These are phyloP conservation scores for Tilletia indica DNA, from an alignment of 1,284 basidiomycete species.

Conservation along the genomic window DNA sequence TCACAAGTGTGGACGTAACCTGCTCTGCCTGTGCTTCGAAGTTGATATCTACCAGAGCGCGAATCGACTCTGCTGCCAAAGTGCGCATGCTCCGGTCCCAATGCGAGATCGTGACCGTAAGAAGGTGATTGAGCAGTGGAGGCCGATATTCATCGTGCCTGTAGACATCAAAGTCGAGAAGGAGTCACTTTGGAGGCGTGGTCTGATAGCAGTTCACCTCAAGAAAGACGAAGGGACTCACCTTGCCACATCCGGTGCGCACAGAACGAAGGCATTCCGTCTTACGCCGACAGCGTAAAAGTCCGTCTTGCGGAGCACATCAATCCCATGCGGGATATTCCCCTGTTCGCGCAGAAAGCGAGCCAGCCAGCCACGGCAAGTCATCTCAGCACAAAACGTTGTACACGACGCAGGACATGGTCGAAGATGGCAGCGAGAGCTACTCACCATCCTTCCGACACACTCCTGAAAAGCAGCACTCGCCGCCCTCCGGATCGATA, in stretches of 20 bases:
- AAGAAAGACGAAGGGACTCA: slow-evolving; percentile 59
- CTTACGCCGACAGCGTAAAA: slow-evolving; percentile 89
- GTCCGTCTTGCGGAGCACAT: slow-evolving; percentile 84
- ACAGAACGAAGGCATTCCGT: slow-evolving; percentile 76
- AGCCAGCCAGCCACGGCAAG: neutral
- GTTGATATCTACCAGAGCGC: slow-evolving; percentile 68
- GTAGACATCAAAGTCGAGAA: neutral
- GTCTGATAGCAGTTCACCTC: too few species aligned
- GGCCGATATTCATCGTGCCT: slow-evolving; percentile 68
- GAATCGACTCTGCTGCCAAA: slow-evolving; percentile 75
- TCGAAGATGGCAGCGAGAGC: neutral
- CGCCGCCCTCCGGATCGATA: slow-evolving; percentile 90
- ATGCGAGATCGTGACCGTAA: slow-evolving; percentile 75
- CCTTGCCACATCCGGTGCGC: slow-evolving; percentile 81
- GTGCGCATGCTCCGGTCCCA: slow-evolving; percentile 83
- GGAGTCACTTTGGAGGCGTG: slow-evolving; percentile 3
- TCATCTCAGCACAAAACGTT: too few species aligned
- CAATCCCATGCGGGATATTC: slow-evolving; percentile 88
- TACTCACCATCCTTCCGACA: slow-evolving; percentile 72
- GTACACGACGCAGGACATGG: neutral
- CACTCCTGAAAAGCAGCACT: slow-evolving; percentile 97
- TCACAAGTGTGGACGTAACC: slow-evolving; percentile 12
- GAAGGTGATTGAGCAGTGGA: slow-evolving; percentile 71
- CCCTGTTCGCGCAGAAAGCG: slow-evolving; percentile 55
- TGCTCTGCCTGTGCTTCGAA: slow-evolving; percentile 60